Conservation (phyloP, 2,329 filamentous ascomycete genomes). For the Ilyonectria robusta region DNA sequence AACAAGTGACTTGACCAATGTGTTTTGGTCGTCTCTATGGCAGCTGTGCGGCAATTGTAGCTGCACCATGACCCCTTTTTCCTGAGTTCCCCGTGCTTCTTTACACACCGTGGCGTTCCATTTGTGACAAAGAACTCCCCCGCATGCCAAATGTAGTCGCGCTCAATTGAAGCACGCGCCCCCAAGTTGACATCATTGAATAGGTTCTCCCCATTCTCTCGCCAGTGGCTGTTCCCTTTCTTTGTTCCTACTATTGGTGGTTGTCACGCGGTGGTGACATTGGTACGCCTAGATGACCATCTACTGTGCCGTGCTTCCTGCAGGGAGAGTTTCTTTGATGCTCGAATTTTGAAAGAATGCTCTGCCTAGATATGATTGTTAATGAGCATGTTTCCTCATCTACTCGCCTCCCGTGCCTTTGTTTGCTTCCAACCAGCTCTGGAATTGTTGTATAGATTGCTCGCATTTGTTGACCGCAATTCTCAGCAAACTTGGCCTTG, state of each 20-base stretch:
- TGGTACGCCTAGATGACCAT: constrained; percentile 11
- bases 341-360: background rate
- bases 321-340: constrained; percentile 17
- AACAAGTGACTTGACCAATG: background rate
- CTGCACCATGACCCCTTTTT: background rate
- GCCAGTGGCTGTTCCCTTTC: constrained; percentile 30
- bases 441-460: background rate
- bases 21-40: background rate
- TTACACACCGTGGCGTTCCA: constrained; percentile 33
- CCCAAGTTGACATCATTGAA: constrained; percentile 1
- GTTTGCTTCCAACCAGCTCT: background rate
- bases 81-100: background rate
- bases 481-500: background rate
- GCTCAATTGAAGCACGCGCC: background rate
- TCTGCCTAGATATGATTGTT: constrained; percentile 5
- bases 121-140: constrained; percentile 39
- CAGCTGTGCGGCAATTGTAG: background rate
- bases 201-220: background rate
- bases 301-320: constrained; percentile 24
- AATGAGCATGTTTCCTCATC: constrained; percentile 5
- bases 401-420: background rate
- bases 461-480: background rate
- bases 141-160: background rate
- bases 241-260: constrained; percentile 41
- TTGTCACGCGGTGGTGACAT: constrained; percentile 21